Evolutionary conservation across 305 asterid species (phyloP).

Genomic region (Rubia peregrina): DNA sequence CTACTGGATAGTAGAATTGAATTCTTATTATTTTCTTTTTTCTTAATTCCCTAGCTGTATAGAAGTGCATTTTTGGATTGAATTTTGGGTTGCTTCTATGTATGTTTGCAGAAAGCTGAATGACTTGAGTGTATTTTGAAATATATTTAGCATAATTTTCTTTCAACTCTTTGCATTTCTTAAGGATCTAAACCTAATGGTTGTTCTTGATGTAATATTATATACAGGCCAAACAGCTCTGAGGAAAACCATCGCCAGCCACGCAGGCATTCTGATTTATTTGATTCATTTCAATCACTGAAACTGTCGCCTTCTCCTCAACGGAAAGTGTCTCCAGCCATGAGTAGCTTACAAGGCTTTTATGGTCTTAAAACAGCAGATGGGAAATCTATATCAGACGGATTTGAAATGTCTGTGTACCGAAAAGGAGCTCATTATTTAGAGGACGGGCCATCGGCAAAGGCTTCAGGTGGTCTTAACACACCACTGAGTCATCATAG

Average conservation of each 20-base stretch:
- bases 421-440: constrained; percentile 40
- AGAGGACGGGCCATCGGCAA: constrained; percentile 40
- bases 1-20: neutral
- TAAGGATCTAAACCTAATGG: neutral
- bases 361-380: constrained; percentile 49
- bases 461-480: constrained; percentile 26
- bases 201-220: constrained; percentile 19
- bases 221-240: constrained; percentile 55
- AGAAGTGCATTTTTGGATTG: neutral
- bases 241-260: constrained; percentile 31
- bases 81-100: neutral
- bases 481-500: constrained; percentile 49
- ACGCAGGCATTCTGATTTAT: constrained; percentile 61
- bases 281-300: constrained; percentile 70
- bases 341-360: constrained; percentile 54
- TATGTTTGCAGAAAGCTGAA: neutral
- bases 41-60: neutral
- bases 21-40: neutral
- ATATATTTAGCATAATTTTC: neutral
- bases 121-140: neutral
- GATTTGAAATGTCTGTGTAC: constrained; percentile 56
- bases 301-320: constrained; percentile 53
- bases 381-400: constrained; percentile 33
- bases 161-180: neutral
- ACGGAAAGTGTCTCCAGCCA: constrained; percentile 49